Base-by-base conservation (phyloP, 2,329 filamentous ascomycete genomes). In the Trichoderma atroviride region DNA sequence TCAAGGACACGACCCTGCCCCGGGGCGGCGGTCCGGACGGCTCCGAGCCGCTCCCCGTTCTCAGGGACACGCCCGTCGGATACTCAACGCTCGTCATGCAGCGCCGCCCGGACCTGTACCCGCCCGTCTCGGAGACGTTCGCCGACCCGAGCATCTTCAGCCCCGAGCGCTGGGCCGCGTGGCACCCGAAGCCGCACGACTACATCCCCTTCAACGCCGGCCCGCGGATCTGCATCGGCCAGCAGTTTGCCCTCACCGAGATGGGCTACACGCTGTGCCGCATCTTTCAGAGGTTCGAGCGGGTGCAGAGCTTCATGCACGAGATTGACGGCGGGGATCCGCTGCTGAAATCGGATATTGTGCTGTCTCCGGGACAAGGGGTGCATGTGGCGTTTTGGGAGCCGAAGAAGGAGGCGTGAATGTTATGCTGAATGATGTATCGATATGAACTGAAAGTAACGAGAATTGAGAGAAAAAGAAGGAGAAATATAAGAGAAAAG, bases 211-310 rank as follows among this genome's bases (percentile, higher is more conserved):
- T 93, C 80, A 92, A 92, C 76, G 89, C 89, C 11, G 91, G 90
- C 0, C 89, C 91, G 62, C 83, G 91, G 43, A 91, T 92, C 75
- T 92, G 91, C 78, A 87, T 93, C 69, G 91, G 91, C 1, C 91
- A 94, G 84, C 91, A 94, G 79, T 94, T 94, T 76, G 92, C 92
- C 11, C 80, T 94, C 58, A 92, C 91, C 0, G 91, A 94, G 82
- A 91, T 92, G 82, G 82, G 83, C 35, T 94, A 94, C 76, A 89
- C 91, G 11, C 84, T 93, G 70, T 89, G 90, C 33, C 83, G 92
- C 56, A 75, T 95, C 72, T 87, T 94, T 76, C 92, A 95, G 82
- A 84, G 85, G 29, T 96, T 91, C 76, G 87, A 89, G 67, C 80
- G 83, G 13, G 82, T 93, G 9, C 86, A 88, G 74, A 87, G 81